phyloP scores from a whole-genome alignment of 805 yeast species.

The Hanseniaspora taiwanica region DNA sequence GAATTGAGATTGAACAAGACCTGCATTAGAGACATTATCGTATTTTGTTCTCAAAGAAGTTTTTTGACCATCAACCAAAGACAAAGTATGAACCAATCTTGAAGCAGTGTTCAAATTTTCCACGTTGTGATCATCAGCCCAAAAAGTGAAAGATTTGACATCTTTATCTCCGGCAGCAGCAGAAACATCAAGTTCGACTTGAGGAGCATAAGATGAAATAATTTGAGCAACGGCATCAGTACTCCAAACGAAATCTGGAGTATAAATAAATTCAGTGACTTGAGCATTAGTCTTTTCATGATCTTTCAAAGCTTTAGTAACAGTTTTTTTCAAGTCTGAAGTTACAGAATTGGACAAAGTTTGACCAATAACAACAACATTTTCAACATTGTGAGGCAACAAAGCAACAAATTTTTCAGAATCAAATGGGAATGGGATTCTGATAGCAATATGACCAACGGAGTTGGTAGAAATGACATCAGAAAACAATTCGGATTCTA shows the following conservation, averaged over 20 bases:
- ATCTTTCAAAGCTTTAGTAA: constrained; percentile 56
- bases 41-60: constrained; percentile 49
- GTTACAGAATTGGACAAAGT: constrained; percentile 21
- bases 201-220: constrained; percentile 28
- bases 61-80: constrained; percentile 42
- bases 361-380: constrained; percentile 60
- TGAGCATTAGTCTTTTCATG: constrained; percentile 22
- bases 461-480: constrained; percentile 27
- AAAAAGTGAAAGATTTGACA: constrained; percentile 35
- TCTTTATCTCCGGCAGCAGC: constrained; percentile 13
- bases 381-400: constrained; percentile 45
- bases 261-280: constrained; percentile 40
- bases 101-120: constrained; percentile 40
- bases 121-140: constrained; percentile 56
- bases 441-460: constrained; percentile 56
- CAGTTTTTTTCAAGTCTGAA: constrained; percentile 47
- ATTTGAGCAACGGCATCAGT: constrained; percentile 38
- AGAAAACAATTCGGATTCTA: constrained; percentile 44
- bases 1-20: constrained; percentile 59
- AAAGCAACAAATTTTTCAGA: constrained; percentile 41
- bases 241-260: constrained; percentile 43
- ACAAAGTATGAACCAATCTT: constrained; percentile 53
- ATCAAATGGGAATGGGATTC: constrained; percentile 75
- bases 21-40: constrained; percentile 64
- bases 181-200: constrained; percentile 6